A percentile compares a stretch with the other conserved stretches of the same genome.
Conservation (phyloP, 2,329 filamentous ascomycete genomes). For the Emmonsiellopsis sp. region DNA sequence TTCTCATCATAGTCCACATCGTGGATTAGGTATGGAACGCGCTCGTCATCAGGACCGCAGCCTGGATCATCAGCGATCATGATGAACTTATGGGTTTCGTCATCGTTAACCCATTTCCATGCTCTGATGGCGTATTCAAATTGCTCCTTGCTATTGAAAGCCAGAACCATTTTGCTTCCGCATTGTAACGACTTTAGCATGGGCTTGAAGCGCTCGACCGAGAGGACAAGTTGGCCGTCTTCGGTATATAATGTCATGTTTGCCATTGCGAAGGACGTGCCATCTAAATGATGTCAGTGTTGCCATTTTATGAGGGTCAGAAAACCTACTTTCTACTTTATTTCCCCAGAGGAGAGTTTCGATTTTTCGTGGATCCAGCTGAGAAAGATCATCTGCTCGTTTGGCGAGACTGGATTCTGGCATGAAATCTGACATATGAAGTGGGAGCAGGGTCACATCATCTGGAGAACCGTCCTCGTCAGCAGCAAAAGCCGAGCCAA, state of each 20-base stretch:
- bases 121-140: slow-evolving; percentile 5
- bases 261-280: slow-evolving; percentile 1
- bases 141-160: slow-evolving; percentile 1
- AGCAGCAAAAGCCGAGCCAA: not conserved
- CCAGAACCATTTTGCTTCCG: slow-evolving; percentile 1
- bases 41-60: slow-evolving; percentile 2
- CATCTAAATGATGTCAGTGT: not conserved
- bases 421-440: slow-evolving; percentile 4
- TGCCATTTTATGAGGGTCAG: not conserved
- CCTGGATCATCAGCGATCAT: slow-evolving; percentile 4
- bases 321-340: not conserved
- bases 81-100: slow-evolving; percentile 5
- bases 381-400: not conserved
- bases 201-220: slow-evolving; percentile 2
- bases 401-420: slow-evolving; percentile 1
- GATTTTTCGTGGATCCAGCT: slow-evolving; percentile 1
- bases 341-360: slow-evolving; percentile 4
- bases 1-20: slow-evolving; percentile 4
- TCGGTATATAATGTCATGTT: slow-evolving; percentile 6
- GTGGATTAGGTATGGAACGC: slow-evolving; percentile 2
- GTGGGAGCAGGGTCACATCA: not conserved
- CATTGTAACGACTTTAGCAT: slow-evolving; percentile 2
- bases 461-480: not conserved
- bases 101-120: slow-evolving; percentile 5
- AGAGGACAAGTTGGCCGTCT: slow-evolving; percentile 1